phyloP scores from a whole-genome alignment of 352 stramenopile genomes.

The Elongisporangium prolatum region DNA sequence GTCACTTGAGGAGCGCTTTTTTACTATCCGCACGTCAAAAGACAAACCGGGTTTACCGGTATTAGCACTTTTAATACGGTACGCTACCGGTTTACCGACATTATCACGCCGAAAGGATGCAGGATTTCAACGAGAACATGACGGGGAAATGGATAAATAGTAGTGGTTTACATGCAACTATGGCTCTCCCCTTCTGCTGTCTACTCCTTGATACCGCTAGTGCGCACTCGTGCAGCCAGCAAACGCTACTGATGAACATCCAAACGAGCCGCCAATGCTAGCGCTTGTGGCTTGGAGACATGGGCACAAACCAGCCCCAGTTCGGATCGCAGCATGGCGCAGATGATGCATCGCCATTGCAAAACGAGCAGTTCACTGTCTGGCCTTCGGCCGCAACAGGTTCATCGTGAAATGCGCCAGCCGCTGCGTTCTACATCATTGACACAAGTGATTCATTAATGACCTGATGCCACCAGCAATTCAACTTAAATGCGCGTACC shows the following conservation, averaged over 20 bases:
- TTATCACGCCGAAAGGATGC: background rate
- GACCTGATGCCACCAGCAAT: background rate
- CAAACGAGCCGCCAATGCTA: slow-evolving; percentile 10
- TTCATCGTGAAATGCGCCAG: background rate
- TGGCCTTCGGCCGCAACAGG: slow-evolving; percentile 2
- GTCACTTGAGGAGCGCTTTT: background rate
- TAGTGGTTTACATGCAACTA: background rate
- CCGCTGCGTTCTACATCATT: background rate
- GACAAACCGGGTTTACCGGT: background rate
- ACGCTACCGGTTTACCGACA: background rate
- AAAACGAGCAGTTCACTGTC: slow-evolving; percentile 20
- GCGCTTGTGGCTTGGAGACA: slow-evolving; percentile 16
- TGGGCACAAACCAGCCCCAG: slow-evolving; percentile 70
- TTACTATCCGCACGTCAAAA: background rate
- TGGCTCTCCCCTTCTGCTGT: background rate
- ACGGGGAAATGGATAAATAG: background rate
- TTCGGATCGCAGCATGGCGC: slow-evolving; percentile 41
- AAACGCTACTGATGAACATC: background rate
- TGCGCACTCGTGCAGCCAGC: background rate
- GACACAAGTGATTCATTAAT: no score
- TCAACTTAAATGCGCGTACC: slow-evolving; percentile 11
- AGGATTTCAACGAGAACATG: background rate
- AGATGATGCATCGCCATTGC: slow-evolving; percentile 7
- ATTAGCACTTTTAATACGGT: background rate
- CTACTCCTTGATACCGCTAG: background rate